phyloP scores from a whole-genome alignment of 2,329 filamentous ascomycete species.

The Epichloe aotearoae region DNA sequence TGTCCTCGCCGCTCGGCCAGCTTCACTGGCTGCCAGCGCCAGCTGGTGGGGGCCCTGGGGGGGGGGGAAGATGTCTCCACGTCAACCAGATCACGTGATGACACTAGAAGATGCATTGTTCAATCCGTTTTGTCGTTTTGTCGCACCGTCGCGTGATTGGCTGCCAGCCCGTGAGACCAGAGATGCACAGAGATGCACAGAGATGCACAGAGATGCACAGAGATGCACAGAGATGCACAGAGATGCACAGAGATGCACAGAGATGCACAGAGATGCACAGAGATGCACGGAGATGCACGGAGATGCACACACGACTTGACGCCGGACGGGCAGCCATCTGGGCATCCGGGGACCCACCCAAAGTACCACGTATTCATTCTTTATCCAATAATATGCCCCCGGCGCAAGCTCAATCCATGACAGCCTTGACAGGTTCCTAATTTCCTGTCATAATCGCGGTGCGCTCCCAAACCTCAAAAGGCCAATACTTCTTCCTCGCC shows the following conservation, averaged over 20 bases:
- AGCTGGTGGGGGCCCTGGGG: neutral
- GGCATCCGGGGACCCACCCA: neutral
- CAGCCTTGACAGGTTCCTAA: neutral
- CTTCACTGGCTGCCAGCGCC: too few relatives aligned
- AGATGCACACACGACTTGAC: too few relatives aligned
- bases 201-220: too few relatives aligned
- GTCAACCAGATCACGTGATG: constrained; percentile 3
- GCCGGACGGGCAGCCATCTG: neutral
- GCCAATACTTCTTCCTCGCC: neutral
- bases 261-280: too few relatives aligned
- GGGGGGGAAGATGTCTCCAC: constrained; percentile 1
- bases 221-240: too few relatives aligned
- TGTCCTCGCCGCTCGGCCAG: too few relatives aligned
- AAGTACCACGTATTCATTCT: constrained; percentile 4
- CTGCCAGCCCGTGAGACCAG: neutral
- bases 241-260: too few relatives aligned
- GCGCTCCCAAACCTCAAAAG: neutral
- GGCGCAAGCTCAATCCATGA: neutral
- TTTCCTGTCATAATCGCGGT: neutral
- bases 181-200: too few relatives aligned
- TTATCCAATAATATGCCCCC: neutral
- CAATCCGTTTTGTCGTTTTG: too few relatives aligned
- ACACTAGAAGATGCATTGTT: neutral
- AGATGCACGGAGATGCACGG: too few relatives aligned
- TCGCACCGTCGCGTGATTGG: neutral